Conservation (phyloP, 345 rosid species). For the Eucalyptus viminalis region DNA sequence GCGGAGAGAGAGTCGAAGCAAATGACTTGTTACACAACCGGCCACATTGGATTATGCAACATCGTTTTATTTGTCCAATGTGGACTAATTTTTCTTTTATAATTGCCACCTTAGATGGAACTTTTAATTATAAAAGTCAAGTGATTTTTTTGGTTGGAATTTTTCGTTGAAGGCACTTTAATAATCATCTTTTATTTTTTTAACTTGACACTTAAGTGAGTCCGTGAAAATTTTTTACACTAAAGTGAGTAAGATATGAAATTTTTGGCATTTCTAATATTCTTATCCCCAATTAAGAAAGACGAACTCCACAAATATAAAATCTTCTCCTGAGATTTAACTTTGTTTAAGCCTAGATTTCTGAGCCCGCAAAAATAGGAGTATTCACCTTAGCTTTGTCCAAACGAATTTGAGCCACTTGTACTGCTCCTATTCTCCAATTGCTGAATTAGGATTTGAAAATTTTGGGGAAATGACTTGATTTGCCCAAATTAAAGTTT, state of each 20-base stretch:
- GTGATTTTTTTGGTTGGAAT: no score
- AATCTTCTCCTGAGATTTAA: neutral
- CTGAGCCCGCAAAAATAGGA: neutral
- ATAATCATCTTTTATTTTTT: no score
- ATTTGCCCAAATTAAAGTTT: neutral
- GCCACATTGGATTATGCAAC: neutral
- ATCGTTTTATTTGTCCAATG: neutral
- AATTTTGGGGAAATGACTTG: neutral
- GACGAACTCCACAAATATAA: neutral
- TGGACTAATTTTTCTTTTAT: neutral
- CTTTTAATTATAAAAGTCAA: no score
- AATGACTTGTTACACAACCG: neutral
- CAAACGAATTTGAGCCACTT: no score
- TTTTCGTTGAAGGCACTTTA: no score
- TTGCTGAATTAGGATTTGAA: neutral
- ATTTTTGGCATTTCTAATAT: neutral
- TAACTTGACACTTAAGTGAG: neutral
- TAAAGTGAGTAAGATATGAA: fast-evolving
- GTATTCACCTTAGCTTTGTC: neutral
- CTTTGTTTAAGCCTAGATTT: neutral
- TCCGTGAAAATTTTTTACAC: fast-evolving
- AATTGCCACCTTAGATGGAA: neutral
- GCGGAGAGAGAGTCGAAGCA: neutral
- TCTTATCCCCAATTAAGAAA: no score
- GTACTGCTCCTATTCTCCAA: neutral